Percentiles rank a stretch among this genome's conserved stretches.
Evolutionary conservation across 176 grass and related monocot species (phyloP).

Genomic region (Bonia amplexicaulis): DNA sequence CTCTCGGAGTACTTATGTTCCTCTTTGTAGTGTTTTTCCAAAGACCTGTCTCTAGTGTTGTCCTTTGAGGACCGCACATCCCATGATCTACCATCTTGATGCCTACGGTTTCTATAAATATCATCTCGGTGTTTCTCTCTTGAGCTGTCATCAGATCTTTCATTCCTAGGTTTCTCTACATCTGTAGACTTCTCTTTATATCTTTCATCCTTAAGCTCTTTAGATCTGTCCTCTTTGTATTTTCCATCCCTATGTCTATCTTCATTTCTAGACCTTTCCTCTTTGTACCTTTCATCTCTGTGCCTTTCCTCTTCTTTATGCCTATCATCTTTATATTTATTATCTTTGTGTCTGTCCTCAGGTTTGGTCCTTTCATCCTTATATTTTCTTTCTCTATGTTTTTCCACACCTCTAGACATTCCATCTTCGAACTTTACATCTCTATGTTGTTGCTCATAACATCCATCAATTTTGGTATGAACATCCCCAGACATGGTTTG

Average conservation of each 20-base stretch:
- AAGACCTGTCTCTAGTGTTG: conserved; percentile 24
- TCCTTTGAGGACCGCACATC: conserved; percentile 25
- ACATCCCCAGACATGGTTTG: conserved; percentile 5
- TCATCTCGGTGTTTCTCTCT: conserved; percentile 31
- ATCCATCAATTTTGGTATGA: not conserved
- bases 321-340: conserved; percentile 15
- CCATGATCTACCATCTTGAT: conserved; percentile 20
- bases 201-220: conserved; percentile 36
- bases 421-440: conserved; percentile 20
- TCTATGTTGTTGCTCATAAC: conserved; percentile 12
- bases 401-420: conserved; percentile 4
- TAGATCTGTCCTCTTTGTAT: conserved; percentile 17
- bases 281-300: conserved; percentile 34
- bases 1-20: conserved; percentile 19
- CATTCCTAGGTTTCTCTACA: conserved; percentile 30
- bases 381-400: conserved; percentile 2
- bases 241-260: conserved; percentile 35
- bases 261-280: conserved; percentile 24
- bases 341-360: not conserved
- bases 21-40: conserved; percentile 27
- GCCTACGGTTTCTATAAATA: conserved; percentile 28
- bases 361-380: conserved; percentile 14
- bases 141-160: conserved; percentile 29
- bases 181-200: conserved; percentile 35
- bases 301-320: conserved; percentile 16